Base-by-base conservation (phyloP, 441 rosid species). In the Eruca vesicaria region DNA sequence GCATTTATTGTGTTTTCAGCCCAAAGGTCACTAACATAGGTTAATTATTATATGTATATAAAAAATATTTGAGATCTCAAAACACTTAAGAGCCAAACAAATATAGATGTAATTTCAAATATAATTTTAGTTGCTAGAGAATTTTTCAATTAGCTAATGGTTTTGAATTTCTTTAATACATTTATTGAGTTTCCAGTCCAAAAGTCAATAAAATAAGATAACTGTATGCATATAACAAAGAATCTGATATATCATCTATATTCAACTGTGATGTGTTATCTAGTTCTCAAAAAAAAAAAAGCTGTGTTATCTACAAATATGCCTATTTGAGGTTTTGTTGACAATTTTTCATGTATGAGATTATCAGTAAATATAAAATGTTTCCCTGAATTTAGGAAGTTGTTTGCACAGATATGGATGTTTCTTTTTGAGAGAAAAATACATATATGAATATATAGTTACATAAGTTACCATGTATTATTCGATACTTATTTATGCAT, bases 401-500 rank as follows among this genome's bases (percentile, higher is more conserved):
- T 18, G n/a, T 73, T 20, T 21, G 66, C 66, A 20, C 50, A 41
- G 6, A 38, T 41, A 41, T 11, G 50, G 6, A 38, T 48, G 55
- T 48, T 15, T 16, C 35, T 16, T 48, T 35, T 15, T 48, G 18
- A 10, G 4, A 16, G 55, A 21, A 15, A 45, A 48, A 15, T 33
- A 7, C 19, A 21, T 52, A 20, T 61, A 53, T 5, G 23, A 18
- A 50, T 58, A 68, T 45, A 45, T 5, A 45, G 41, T 19, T 72
- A 41, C 16, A 53, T 20, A 31, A 41, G 9, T 3, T 20, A 38
- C 10, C 10, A 12, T 50, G 56, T 74, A 45, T 16, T 33, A 3
- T 23, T 63, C 63, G 18, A 9, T 15, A 65, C 63, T 78, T 60
- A 72, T 32, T 21, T 23, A 6, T 53, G 69, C 32, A 6, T 53